Evolutionary conservation across 768 basidiomycete genomes (phyloP).

Genomic region (Pisolithus marmoratus): DNA sequence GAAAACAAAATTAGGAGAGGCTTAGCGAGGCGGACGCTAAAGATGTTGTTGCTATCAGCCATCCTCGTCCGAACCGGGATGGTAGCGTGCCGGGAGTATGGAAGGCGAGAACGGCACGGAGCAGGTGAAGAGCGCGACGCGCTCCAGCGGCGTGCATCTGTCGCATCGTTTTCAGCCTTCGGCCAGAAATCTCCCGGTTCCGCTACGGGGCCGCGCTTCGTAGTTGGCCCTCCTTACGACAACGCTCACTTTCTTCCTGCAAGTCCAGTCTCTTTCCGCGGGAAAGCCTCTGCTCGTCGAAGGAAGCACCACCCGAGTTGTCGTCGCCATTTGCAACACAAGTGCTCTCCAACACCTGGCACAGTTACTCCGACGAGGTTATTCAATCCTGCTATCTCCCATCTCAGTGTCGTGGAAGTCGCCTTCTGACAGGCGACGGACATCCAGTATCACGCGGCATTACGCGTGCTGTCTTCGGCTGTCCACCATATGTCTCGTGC

Average conservation of each 20-base stretch:
- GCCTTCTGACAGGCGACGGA: slow-evolving; percentile 37
- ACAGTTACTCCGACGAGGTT: slow-evolving; percentile 69
- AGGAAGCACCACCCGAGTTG: slow-evolving; percentile 7
- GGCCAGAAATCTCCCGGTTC: slow-evolving; percentile 33
- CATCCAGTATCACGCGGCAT: slow-evolving; percentile 63
- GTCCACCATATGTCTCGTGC: slow-evolving; percentile 51
- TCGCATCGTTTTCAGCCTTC: slow-evolving; percentile 35
- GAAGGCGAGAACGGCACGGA: slow-evolving; percentile 34
- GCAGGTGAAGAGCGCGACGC: slow-evolving; percentile 14
- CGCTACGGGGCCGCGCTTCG: slow-evolving; percentile 28
- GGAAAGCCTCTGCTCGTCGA: slow-evolving; percentile 1
- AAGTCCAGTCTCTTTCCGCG: slow-evolving; percentile 24
- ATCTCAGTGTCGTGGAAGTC: slow-evolving; percentile 40
- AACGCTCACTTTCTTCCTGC: slow-evolving; percentile 27
- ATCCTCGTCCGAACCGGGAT: slow-evolving; percentile 34
- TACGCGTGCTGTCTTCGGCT: slow-evolving; percentile 68
- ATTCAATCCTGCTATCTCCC: slow-evolving; percentile 60
- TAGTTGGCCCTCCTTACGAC: slow-evolving; percentile 37
- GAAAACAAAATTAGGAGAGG: slow-evolving; percentile 56
- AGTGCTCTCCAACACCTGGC: slow-evolving; percentile 69
- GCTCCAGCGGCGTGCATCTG: slow-evolving; percentile 24
- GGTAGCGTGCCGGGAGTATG: slow-evolving; percentile 55
- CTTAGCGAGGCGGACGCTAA: slow-evolving; percentile 25
- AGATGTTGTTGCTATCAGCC: not conserved
- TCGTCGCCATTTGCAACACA: slow-evolving; percentile 32